phyloP scores from a whole-genome alignment of 2,329 filamentous ascomycete genomes.

The Biscogniauxia mediterranea region DNA sequence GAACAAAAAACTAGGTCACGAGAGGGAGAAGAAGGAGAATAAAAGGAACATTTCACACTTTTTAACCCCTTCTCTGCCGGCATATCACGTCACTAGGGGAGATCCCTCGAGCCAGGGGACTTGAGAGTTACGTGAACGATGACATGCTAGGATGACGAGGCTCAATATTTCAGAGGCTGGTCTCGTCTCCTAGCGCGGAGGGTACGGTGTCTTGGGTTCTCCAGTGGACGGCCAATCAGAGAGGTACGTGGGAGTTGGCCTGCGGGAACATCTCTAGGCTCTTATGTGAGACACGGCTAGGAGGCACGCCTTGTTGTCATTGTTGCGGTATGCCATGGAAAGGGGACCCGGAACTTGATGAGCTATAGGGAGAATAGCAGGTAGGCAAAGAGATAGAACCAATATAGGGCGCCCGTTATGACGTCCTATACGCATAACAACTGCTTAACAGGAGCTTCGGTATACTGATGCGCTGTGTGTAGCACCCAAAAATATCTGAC shows the following conservation, averaged over 20 bases:
- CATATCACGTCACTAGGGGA: neutral
- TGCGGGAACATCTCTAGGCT: neutral
- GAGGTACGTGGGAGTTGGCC: neutral
- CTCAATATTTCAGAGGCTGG: neutral
- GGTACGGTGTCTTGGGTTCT: neutral
- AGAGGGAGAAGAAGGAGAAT: neutral
- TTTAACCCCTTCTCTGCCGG: too few relatives aligned
- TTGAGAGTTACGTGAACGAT: neutral
- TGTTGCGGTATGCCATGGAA: neutral
- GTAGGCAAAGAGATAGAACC: neutral
- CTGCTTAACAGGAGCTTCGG: neutral
- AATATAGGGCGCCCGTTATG: neutral
- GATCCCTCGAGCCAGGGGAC: neutral
- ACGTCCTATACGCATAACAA: neutral
- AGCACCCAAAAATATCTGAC: neutral
- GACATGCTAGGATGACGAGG: too few relatives aligned
- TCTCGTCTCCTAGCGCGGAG: neutral
- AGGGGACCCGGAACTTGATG: neutral
- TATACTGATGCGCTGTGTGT: neutral
- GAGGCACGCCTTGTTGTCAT: neutral
- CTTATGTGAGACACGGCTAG: neutral
- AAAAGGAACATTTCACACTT: too few relatives aligned
- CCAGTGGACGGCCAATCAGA: neutral
- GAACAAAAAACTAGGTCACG: neutral
- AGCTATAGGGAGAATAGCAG: neutral